Evolutionary conservation across 2,329 filamentous ascomycete genomes (phyloP).

Genomic region (Sordariomycetes sp.): DNA sequence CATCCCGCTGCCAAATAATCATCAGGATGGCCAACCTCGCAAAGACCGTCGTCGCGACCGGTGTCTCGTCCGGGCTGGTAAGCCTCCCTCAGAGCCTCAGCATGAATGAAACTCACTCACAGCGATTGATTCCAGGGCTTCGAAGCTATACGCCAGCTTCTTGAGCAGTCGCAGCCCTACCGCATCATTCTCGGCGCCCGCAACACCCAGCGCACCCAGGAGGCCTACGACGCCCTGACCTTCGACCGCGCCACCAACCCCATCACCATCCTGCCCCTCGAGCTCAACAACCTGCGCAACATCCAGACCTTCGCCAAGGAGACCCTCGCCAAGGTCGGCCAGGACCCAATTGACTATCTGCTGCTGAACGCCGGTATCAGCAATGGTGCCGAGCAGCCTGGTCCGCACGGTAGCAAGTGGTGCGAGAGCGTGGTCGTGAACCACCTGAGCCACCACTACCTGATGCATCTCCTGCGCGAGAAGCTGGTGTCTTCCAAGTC

Average conservation of each 20-base stretch:
- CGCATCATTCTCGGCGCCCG: slow-evolving; percentile 39
- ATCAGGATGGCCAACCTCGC: slow-evolving; percentile 24
- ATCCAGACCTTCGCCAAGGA: slow-evolving; percentile 38
- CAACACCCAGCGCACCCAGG: slow-evolving; percentile 28
- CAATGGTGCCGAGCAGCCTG: slow-evolving; percentile 22
- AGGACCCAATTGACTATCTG: slow-evolving; percentile 34
- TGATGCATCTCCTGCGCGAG: slow-evolving; percentile 36
- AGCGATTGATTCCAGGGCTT: slow-evolving; percentile 30
- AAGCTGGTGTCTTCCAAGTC: slow-evolving; percentile 36
- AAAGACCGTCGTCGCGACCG: slow-evolving; percentile 42
- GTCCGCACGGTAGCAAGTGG: slow-evolving; percentile 35
- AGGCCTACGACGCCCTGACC: slow-evolving; percentile 30
- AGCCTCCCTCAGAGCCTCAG: slow-evolving; percentile 6
- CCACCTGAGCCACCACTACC: slow-evolving; percentile 44
- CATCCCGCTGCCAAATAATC: background rate
- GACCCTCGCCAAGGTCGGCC: slow-evolving; percentile 29
- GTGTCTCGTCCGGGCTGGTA: slow-evolving; percentile 39
- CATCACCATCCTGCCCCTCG: slow-evolving; percentile 36
- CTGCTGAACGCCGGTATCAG: slow-evolving; percentile 39
- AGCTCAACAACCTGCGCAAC: slow-evolving; percentile 32
- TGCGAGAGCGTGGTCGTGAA: slow-evolving; percentile 41
- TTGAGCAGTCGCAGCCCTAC: slow-evolving; percentile 33
- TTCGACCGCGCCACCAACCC: slow-evolving; percentile 29
- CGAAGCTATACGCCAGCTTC: slow-evolving; percentile 41
- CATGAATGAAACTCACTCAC: slow-evolving; percentile 1